Evolutionary conservation across 2,329 filamentous ascomycete species (phyloP).

Genomic region (Phaeosphaeriaceae sp.): DNA sequence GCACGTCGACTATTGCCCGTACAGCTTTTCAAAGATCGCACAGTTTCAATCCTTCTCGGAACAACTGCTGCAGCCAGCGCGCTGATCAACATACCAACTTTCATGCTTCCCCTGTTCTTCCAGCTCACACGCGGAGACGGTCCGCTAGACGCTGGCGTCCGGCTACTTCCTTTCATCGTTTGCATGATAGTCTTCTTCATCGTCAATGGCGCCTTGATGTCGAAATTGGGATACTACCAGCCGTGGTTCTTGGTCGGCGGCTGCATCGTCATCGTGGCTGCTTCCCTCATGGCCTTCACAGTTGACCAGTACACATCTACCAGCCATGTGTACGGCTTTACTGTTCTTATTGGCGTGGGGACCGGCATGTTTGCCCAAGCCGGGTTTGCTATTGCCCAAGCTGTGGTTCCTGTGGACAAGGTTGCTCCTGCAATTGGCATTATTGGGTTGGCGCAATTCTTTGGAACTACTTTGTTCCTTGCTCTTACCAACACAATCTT

Average conservation of each 20-base stretch:
- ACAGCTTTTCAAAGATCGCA: neutral
- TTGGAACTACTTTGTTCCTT: conserved; percentile 17
- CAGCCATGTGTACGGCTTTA: neutral
- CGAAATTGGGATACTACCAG: conserved; percentile 25
- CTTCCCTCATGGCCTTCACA: neutral
- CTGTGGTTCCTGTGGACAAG: conserved; percentile 11
- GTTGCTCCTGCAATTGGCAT: conserved; percentile 19
- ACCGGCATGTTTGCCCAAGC: conserved; percentile 20
- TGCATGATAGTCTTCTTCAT: conserved; percentile 20
- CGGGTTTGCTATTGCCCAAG: conserved; percentile 19
- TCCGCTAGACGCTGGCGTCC: conserved; percentile 26
- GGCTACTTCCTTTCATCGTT: conserved; percentile 35
- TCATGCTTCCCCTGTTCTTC: conserved; percentile 39
- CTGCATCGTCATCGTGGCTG: neutral
- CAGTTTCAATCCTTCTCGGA: neutral
- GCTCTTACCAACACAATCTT: conserved; percentile 19
- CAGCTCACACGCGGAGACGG: conserved; percentile 31
- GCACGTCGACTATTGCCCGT: neutral
- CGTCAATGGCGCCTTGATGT: conserved; percentile 25
- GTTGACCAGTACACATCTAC: neutral
- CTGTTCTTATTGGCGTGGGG: neutral
- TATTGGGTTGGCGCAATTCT: conserved; percentile 20
- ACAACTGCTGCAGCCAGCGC: neutral
- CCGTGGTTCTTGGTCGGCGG: conserved; percentile 13
- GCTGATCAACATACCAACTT: conserved; percentile 14